These are phyloP conservation scores for Umbelopsis vinacea DNA, from an alignment of 192 early-diverging fungal genomes.

Conservation along the genomic window DNA sequence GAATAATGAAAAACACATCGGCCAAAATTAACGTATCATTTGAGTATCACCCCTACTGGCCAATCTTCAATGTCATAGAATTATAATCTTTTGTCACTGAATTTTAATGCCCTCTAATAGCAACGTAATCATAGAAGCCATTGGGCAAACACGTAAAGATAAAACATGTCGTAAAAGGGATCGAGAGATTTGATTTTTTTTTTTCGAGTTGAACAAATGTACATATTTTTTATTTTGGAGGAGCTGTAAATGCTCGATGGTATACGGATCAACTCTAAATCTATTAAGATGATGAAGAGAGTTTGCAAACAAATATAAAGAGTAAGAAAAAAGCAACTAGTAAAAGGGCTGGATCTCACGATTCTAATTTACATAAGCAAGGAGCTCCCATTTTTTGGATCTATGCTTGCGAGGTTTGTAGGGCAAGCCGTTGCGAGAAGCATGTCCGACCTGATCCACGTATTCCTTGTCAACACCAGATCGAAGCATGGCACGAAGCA, in stretches of 20 bases:
- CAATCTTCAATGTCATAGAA: conserved; percentile 23
- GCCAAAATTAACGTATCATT: conserved; percentile 21
- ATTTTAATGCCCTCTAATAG: too few relatives aligned
- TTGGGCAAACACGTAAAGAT: too few relatives aligned
- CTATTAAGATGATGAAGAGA: not conserved
- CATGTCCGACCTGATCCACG: conserved; percentile 29
- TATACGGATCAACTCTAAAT: not conserved
- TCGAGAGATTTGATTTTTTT: not conserved
- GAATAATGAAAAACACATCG: not conserved
- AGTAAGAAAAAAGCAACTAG: not conserved
- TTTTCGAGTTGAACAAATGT: not conserved
- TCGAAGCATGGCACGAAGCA: conserved; percentile 33
- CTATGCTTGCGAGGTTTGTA: conserved; percentile 12
- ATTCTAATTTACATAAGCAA: not conserved
- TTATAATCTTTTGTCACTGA: not conserved
- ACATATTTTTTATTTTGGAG: not conserved
- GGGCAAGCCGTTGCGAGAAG: not conserved
- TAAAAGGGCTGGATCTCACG: not conserved
- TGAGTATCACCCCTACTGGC: conserved; percentile 39
- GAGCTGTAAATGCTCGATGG: not conserved
- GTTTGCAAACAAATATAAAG: not conserved
- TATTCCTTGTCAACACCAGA: conserved; percentile 31
- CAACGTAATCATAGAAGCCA: too few relatives aligned
- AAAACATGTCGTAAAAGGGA: too few relatives aligned
- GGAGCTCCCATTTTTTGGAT: not conserved